A percentile compares a stretch with the other conserved stretches of the same genome.
Conservation (phyloP, 129 eudicot species). For the Scalesia atractyloides region DNA sequence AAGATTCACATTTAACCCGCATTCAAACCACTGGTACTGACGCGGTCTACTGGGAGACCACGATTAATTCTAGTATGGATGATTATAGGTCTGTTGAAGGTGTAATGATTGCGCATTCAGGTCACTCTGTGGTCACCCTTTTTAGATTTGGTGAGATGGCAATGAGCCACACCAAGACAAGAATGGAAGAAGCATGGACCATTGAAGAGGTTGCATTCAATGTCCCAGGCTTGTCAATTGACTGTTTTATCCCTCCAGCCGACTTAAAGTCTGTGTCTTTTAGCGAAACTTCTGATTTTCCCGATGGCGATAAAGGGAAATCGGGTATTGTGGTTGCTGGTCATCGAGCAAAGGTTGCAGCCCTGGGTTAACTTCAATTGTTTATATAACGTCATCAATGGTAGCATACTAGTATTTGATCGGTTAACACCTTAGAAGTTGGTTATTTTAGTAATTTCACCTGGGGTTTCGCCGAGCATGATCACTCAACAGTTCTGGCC, state of each 20-base stretch:
- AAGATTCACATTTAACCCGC: slow-evolving; percentile 23
- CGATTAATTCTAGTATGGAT: slow-evolving; percentile 45
- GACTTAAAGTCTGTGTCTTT: background rate
- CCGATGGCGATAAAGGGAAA: background rate
- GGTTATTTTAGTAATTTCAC: background rate
- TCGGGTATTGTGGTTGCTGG: background rate
- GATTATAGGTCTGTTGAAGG: slow-evolving; percentile 62
- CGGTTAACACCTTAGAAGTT: background rate
- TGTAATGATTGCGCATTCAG: slow-evolving; percentile 72
- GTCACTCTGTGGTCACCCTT: slow-evolving; percentile 60
- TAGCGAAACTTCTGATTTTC: background rate
- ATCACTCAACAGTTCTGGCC: background rate
- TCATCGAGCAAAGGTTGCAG: background rate
- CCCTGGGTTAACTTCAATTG: background rate
- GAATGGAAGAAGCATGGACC: slow-evolving; percentile 81
- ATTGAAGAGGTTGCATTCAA: slow-evolving; percentile 32
- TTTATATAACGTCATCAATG: background rate
- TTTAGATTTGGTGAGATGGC: slow-evolving; percentile 71
- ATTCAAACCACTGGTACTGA: slow-evolving; percentile 21
- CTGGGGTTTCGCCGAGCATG: background rate
- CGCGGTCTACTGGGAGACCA: slow-evolving; percentile 71
- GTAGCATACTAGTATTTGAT: background rate
- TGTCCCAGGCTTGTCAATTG: slow-evolving; percentile 17
- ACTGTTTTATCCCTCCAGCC: slow-evolving; percentile 15
- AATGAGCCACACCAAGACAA: slow-evolving; percentile 66